phyloP scores from a whole-genome alignment of 2,329 filamentous ascomycete genomes.

The Beauveria sp. region DNA sequence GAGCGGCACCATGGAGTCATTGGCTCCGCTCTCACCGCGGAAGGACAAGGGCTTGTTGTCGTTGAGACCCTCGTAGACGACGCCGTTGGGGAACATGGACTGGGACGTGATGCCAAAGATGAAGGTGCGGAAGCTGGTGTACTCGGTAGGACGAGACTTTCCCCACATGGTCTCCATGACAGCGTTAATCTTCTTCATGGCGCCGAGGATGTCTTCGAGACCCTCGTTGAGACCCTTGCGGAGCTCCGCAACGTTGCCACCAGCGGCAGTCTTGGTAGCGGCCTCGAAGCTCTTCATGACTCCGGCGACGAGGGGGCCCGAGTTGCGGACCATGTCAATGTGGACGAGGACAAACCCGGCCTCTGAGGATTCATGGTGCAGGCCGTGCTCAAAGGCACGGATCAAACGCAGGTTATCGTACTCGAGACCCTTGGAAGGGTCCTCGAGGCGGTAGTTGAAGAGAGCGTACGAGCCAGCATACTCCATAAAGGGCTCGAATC shows the following conservation, averaged over 20 bases:
- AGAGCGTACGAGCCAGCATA: constrained; percentile 64
- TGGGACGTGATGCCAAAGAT: constrained; percentile 94
- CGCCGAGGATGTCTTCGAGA: constrained; percentile 51
- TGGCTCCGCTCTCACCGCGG: constrained; percentile 87
- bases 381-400: constrained; percentile 83
- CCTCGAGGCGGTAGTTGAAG: constrained; percentile 57
- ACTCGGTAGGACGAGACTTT: constrained; percentile 74
- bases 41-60: constrained; percentile 66
- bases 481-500: constrained; percentile 91
- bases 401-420: constrained; percentile 72
- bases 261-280: constrained; percentile 23
- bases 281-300: constrained; percentile 59
- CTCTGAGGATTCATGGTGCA: constrained; percentile 81
- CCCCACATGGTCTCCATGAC: constrained; percentile 92
- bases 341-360: constrained; percentile 95
- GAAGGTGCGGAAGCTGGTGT: constrained; percentile 88
- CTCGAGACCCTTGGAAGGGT: constrained; percentile 48
- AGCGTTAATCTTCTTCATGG: constrained; percentile 58
- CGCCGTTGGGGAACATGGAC: constrained; percentile 88
- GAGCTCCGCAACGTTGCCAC: constrained; percentile 22
- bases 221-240: constrained; percentile 57
- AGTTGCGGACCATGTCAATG: constrained; percentile 89
- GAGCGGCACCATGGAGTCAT: constrained; percentile 89
- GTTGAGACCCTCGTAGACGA: constrained; percentile 79
- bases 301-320: constrained; percentile 67